Evolutionary conservation across 1,284 basidiomycete species (phyloP), one percentile per base, ranked within the genome.

Genomic region (Fomitopsis betulina): DNA sequence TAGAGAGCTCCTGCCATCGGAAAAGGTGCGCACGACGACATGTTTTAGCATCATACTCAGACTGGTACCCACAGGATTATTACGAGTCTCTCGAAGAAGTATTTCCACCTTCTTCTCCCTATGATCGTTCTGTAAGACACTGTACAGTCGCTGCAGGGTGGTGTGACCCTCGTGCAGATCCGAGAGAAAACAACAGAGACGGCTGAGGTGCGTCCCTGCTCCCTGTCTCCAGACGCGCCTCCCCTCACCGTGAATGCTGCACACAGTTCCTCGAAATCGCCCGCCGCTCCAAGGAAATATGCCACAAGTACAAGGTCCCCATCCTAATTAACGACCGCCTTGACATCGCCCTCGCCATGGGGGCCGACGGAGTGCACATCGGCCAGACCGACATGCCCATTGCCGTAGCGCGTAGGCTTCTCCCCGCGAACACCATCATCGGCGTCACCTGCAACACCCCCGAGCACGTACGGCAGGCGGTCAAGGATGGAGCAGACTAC

Each of bases 271-370:
- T 95, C 60, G 78, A 86, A 57, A 82, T 97, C 58, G 94, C 94
- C 0, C 72, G 73, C 54, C 73, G 77, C 60, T 89, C 87, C 2
- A 91, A 95, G 68, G 78, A 69, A 19, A 76, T 98, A 23, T 96
- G 93, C 68, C 83, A 87, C 66, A 83, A 82, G 73, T 92, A 95
- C 78, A 80, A 82, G 53, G 85, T 97, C 21, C 94, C 93, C 0
- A 78, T 98, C 30, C 78, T 98, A 59, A 92, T 98, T 75, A 98
- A 98, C 68, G 94, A 96, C 73, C 86, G 94, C 13, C 78, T 96
- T 60, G 94, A 96, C 67, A 85, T 97, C 47, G 92, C 91, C 5
- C 79, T 95, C 30, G 90, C 91, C 9, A 77, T 92, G 25, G 76
- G 82, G 54, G 88, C 87, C 1, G 84, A 86, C 53, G 95, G 93